Conservation (phyloP, 2,329 filamentous ascomycete genomes). For the Drechslerella stenobrocha region DNA sequence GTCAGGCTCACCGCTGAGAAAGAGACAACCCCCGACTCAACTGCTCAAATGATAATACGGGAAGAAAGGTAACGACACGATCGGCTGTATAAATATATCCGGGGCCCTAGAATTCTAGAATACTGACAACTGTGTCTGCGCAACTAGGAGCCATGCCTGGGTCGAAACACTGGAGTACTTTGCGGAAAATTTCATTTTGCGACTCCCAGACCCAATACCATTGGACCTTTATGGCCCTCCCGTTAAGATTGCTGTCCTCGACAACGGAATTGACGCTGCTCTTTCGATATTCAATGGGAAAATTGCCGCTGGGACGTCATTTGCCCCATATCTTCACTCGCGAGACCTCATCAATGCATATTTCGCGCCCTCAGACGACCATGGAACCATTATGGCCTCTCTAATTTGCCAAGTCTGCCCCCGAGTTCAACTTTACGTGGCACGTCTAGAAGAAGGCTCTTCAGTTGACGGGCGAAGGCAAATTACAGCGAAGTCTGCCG, state of each 20-base stretch:
- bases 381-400: slow-evolving; percentile 3
- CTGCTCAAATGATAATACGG: not conserved
- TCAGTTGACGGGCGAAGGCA: not conserved
- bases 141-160: not conserved
- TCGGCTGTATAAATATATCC: not conserved
- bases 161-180: slow-evolving; percentile 1
- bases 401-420: not conserved
- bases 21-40: not conserved
- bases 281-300: slow-evolving; percentile 6
- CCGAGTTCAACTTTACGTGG: not conserved
- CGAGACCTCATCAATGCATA: slow-evolving; percentile 1
- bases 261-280: slow-evolving; percentile 3
- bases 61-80: not conserved
- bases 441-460: slow-evolving; percentile 1
- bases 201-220: not conserved
- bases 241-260: not conserved
- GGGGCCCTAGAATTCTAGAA: too few relatives aligned
- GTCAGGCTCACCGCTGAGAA: not conserved
- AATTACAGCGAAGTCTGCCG: slow-evolving; percentile 1
- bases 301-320: not conserved
- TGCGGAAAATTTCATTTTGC: slow-evolving; percentile 4
- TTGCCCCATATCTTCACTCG: not conserved
- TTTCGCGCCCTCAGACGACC: not conserved
- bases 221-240: not conserved
- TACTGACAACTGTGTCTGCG: not conserved